Base-by-base conservation (phyloP, 805 yeast genomes). In the Candida nitratophila region DNA sequence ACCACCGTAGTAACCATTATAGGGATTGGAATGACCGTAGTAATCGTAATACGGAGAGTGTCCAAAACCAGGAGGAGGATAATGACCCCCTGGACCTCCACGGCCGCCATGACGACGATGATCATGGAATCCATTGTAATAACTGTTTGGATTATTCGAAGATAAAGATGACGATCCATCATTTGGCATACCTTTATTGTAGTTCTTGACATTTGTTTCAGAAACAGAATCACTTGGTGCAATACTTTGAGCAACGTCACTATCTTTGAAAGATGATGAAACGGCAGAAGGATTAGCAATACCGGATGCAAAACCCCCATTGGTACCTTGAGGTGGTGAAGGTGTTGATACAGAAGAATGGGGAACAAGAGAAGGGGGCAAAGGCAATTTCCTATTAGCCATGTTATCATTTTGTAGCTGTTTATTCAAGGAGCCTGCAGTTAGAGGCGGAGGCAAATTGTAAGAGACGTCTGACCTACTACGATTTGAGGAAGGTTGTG, bases 381-480 rank as follows among this genome's bases (percentile, higher is more conserved):
- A 16, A 16, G 35, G 19, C 16, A 17, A 17, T 32, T 12, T n/a
- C 16, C 35, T 17, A 32, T 29, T 29, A 11, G 15, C 12, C 5
- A 29, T 11, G 14, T 29, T n/a, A 8, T 24, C 27, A 10, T 24
- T 24, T 24, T n/a, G n/a, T n/a, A n/a, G n/a, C n/a, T n/a, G n/a
- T n/a, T 10, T 24, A 7, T 24, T 24, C 27, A 24, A 24, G 6
- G 27, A 24, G 10, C 27, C 27, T 6, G 27, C 10, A 24, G 27
- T 24, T 24, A 24, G 10, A 38, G 49, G 45, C 37, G 56, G 50
- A 11, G 44, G 37, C 20, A 49, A 26, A 37, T 37, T 43, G 21
- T 43, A 33, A 19, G 19, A 24, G 6, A 24, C 6, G 10, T 24
- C 27, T 6, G 27, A 24, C 10, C 27, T 24, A 7, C 10, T 24